Evolutionary conservation across 2,329 filamentous ascomycete species (phyloP).

Genomic region (Annulohypoxylon truncatum): DNA sequence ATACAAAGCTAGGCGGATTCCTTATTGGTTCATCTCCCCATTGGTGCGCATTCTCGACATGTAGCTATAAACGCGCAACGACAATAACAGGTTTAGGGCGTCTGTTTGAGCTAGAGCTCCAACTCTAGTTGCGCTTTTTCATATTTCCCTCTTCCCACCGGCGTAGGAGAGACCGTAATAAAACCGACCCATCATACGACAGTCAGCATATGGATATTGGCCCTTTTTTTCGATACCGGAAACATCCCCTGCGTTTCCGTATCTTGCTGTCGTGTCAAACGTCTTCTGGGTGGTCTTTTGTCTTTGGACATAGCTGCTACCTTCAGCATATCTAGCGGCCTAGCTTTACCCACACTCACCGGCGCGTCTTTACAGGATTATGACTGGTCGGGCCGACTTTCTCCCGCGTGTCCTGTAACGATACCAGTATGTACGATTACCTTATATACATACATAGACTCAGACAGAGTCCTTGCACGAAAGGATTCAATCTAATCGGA

Average conservation of each 20-base stretch:
- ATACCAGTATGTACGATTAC: background rate
- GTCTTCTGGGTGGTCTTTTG: background rate
- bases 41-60: background rate
- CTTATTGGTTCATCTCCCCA: background rate
- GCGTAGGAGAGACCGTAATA: background rate
- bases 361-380: background rate
- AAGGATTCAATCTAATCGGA: background rate
- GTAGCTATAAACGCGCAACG: background rate
- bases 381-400: constrained; percentile 4
- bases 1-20: background rate
- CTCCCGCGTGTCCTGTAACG: background rate
- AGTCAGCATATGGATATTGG: background rate
- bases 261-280: background rate
- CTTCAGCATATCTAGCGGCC: background rate
- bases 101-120: background rate
- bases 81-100: background rate
- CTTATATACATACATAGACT: background rate
- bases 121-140: background rate
- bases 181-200: background rate
- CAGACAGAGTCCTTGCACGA: background rate
- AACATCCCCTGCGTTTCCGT: background rate
- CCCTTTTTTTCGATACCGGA: background rate
- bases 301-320: background rate
- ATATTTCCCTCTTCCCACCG: background rate
- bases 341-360: background rate